These are phyloP conservation scores for Coprinopsis strossmayeri DNA, from an alignment of 768 basidiomycete species.

Conservation along the genomic window DNA sequence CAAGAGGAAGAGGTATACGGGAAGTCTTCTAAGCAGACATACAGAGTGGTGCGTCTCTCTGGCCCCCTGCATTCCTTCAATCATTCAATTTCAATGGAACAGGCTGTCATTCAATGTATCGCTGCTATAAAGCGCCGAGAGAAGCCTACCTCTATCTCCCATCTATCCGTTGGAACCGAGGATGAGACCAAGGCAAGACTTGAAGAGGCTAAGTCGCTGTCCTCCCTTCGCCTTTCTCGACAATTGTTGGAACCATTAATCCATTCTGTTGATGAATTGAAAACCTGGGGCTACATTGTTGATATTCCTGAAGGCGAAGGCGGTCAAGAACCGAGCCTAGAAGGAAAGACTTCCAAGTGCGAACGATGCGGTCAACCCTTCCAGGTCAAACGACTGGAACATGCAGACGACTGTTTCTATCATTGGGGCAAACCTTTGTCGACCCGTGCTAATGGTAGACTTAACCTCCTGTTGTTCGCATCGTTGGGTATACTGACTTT, in stretches of 20 bases:
- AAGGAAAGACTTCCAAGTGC: conserved; percentile 61
- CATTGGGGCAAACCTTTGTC: conserved; percentile 79
- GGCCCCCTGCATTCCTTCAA: background rate
- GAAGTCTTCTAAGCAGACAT: conserved; percentile 69
- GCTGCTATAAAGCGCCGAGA: conserved; percentile 44
- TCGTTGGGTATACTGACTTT: conserved; percentile 8
- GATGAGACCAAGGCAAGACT: conserved; percentile 49
- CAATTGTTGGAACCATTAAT: conserved; percentile 49
- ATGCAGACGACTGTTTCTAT: conserved; percentile 59
- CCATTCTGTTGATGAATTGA: conserved; percentile 50
- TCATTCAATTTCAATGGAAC: conserved; percentile 11
- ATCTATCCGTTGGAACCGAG: conserved; percentile 77
- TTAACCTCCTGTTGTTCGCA: background rate
- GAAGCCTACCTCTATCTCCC: conserved; percentile 48
- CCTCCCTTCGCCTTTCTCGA: conserved; percentile 5
- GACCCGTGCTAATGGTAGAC: conserved; percentile 59
- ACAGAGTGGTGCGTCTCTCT: conserved; percentile 62
- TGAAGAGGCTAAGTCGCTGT: conserved; percentile 25
- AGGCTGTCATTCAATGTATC: conserved; percentile 48
- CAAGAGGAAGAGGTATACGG: conserved; percentile 81
- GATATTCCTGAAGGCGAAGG: conserved; percentile 64
- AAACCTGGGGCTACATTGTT: conserved; percentile 64
- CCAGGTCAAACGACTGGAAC: conserved; percentile 52
- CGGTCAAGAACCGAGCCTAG: conserved; percentile 53
- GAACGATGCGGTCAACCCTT: conserved; percentile 74